phyloP scores from a whole-genome alignment of 1,284 basidiomycete species.

The Golubevia sp. region DNA sequence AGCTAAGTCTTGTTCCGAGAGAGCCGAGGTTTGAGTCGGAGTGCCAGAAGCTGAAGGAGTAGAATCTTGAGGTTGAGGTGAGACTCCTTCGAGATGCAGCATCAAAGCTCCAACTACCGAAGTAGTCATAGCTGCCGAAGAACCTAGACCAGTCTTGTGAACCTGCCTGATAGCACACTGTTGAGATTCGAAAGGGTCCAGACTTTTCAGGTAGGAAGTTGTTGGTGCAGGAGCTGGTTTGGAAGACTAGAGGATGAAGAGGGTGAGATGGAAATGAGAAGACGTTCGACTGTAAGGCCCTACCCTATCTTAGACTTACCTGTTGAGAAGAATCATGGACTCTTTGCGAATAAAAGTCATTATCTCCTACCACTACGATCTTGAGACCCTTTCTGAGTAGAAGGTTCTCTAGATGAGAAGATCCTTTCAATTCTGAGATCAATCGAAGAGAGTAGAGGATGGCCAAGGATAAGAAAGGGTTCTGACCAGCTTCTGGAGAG shows the following conservation, averaged over 20 bases:
- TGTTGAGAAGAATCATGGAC: constrained; percentile 69
- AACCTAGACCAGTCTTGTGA: constrained; percentile 97
- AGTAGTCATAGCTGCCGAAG: constrained; percentile 94
- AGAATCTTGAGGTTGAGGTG: constrained; percentile 61
- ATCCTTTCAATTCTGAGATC: constrained; percentile 62
- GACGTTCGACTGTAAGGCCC: too few species aligned
- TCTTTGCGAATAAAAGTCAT: constrained; percentile 96
- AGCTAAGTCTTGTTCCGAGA: constrained; percentile 32
- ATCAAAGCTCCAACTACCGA: constrained; percentile 86
- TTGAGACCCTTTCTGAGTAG: constrained; percentile 66
- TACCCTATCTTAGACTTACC: constrained; percentile 1
- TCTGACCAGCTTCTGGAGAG: constrained; percentile 63
- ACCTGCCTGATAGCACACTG: constrained; percentile 69
- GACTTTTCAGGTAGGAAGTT: constrained; percentile 66
- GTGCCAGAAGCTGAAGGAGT: constrained; percentile 63
- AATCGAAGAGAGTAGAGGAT: constrained; percentile 77
- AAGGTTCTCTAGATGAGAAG: constrained; percentile 5
- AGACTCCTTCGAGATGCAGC: constrained; percentile 74
- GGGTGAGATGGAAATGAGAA: not conserved
- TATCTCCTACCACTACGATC: constrained; percentile 85
- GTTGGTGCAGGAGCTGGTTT: too few species aligned
- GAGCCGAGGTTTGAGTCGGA: constrained; percentile 17
- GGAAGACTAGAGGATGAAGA: constrained; percentile 68
- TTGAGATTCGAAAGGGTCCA: too few species aligned
- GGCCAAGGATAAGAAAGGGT: constrained; percentile 91